Base-by-base conservation (phyloP, 768 basidiomycete species). In the Gymnopilus junonius region DNA sequence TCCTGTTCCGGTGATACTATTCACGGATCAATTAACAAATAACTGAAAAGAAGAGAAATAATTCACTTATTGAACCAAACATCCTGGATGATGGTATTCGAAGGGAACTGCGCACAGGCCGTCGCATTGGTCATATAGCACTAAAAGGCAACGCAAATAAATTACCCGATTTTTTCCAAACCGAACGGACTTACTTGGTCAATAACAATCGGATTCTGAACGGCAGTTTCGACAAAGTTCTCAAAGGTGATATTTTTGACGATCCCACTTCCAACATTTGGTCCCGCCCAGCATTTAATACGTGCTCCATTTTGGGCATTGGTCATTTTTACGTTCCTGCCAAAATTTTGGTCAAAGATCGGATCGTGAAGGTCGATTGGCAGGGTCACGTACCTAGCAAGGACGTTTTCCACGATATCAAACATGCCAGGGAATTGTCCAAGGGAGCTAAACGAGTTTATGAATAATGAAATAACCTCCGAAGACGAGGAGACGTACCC, bases 231-330 rank as follows among this genome's bases (percentile, higher is more conserved):
- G 20, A 78, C 62, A 71, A 87, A 87, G 63, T 79, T 75, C n/a
- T 71, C 66, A 71, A 85, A 87, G 0, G 83, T 85, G 69, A 87
- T 74, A 65, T 87, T 86, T 70, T 82, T 80, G 45, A 86, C 85
- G 45, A 85, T 81, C 8, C 86, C 86, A 37, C 82, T 79, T 4
- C 88, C 87, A 29, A 87, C 85, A 56, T 82, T 80, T 15, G 80
- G 77, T 4, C 87, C 89, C 5, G 86, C 87, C 78, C 83, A 90
- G 0, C 86, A 84, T 71, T 90, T 90, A 73, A 89, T 89, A 34
- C 89, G 79, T 1, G 87, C 87, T 1, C 88, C 89, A 65, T 89
- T 89, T 68, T 86, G 78, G 10, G 86, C 85, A 59, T 88, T 87
- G 11, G 80, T 75, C 85, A 89, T 88, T 31, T 74, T 78, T 64